These are phyloP conservation scores for Flaveria robusta DNA, from an alignment of 129 eudicot genomes.

Conservation along the genomic window DNA sequence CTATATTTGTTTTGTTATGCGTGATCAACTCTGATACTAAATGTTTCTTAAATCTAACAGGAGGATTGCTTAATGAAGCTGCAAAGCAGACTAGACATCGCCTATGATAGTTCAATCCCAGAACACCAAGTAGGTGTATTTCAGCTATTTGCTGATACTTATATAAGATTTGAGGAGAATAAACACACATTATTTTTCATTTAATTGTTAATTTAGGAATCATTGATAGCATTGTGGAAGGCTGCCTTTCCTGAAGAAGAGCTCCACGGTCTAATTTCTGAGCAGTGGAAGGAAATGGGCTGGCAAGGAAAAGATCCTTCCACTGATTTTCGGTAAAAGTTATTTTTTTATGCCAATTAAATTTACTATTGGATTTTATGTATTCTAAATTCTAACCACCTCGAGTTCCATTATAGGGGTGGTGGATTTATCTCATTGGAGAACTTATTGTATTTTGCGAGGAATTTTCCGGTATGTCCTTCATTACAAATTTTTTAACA, in stretches of 20 bases:
- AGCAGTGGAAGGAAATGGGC: conserved; percentile 99
- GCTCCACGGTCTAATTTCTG: conserved; percentile 72
- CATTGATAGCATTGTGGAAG: conserved; percentile 78
- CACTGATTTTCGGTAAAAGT: conserved; percentile 77
- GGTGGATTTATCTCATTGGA: conserved; percentile 99
- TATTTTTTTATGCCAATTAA: neutral
- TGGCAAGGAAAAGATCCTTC: conserved; percentile 99
- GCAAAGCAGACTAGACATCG: conserved; percentile 72
- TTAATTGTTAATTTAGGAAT: conserved; percentile 53
- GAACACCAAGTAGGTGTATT: conserved; percentile 72
- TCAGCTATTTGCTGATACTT: neutral
- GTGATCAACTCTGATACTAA: conserved; percentile 16
- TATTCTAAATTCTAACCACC: conserved; percentile 13
- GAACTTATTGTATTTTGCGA: conserved; percentile 82
- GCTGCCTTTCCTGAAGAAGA: conserved; percentile 89
- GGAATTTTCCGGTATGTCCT: conserved; percentile 72
- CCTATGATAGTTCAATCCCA: conserved; percentile 71
- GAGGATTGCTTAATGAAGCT: conserved; percentile 74
- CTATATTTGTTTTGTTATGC: neutral
- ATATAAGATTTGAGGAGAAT: neutral
- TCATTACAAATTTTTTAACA: conserved; percentile 2
- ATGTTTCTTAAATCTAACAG: conserved; percentile 40
- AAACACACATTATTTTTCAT: conserved; percentile 8
- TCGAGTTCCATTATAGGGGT: conserved; percentile 64
- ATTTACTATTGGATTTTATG: conserved; percentile 5